Evolutionary conservation across 2,329 filamentous ascomycete species (phyloP).

Genomic region (Arthroderma sp.): DNA sequence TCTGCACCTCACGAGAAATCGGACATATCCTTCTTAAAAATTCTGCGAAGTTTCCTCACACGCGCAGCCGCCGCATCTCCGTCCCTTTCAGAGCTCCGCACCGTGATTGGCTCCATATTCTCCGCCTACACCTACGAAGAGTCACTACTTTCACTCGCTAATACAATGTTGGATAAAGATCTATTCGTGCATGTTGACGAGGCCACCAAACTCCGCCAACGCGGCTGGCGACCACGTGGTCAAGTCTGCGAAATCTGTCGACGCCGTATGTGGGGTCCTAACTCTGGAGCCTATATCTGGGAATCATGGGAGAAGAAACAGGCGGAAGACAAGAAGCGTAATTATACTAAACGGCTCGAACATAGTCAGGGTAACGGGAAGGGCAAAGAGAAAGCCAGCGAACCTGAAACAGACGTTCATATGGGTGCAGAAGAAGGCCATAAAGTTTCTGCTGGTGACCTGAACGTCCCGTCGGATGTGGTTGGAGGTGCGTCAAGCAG

Average conservation of each 20-base stretch:
- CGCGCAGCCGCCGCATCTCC: conserved; percentile 71
- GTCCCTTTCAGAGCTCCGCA: conserved; percentile 72
- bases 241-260: conserved; percentile 82
- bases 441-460: conserved; percentile 4
- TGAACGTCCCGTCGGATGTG: neutral
- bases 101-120: conserved; percentile 79
- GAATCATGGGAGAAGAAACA: conserved; percentile 62
- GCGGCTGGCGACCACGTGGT: conserved; percentile 77
- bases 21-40: conserved; percentile 70
- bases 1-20: conserved; percentile 22
- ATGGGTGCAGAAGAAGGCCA: neutral
- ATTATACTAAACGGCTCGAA: conserved; percentile 18
- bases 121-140: conserved; percentile 92
- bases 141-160: conserved; percentile 72
- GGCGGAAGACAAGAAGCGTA: conserved; percentile 19
- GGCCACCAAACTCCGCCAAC: conserved; percentile 60
- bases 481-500: neutral
- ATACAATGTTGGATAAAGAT: conserved; percentile 74
- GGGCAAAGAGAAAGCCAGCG: conserved; percentile 22
- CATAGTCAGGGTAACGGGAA: conserved; percentile 22
- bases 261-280: conserved; percentile 75
- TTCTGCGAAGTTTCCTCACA: conserved; percentile 76
- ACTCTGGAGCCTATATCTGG: conserved; percentile 63
- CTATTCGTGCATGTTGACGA: conserved; percentile 72
- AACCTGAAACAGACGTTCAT: conserved; percentile 1